Evolutionary conservation across 768 basidiomycete genomes (phyloP), one percentile per base, ranked within the genome.

Genomic region (Leccinum olivaceopallidum): DNA sequence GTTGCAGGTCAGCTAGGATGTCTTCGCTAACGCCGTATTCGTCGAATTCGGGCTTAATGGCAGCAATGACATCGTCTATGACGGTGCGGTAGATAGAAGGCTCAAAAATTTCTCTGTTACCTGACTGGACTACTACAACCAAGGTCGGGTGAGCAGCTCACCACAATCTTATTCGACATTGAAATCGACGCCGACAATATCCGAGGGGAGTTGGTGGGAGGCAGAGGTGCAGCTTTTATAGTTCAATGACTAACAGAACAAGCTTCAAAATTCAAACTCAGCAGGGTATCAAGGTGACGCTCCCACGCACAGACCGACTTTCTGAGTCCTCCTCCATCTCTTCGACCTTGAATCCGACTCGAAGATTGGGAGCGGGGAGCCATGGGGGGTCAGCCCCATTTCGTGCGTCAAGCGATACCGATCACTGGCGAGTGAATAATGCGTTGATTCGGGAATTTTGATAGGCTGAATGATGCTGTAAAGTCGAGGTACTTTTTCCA

Each of bases 111-210:
- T 74, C 77, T 75, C 79, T 69, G 85, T 82, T 78, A 80, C 79
- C 77, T 68, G 71, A 64, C 74, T 77, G 73, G 73, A 80, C 82
- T 84, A 84, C 82, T 80, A 82, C 77, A 74, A 74, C 78, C 76
- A 76, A 77, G 77, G 77, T 81, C 77, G 79, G 76, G 83, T 83
- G 86, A 85, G 83, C 79, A 86, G 89, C 91, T 92, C 85, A 95
- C 94, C 87, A 96, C 94, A 82, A 94, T 93, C 83, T 95, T 95
- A 89, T 96, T 96, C 62, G 94, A 95, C 94, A 95, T 96, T 71
- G 72, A 67, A 71, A 68, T 72, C 63, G 66, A 69, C 69, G 65
- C 69, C 67, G 64, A 71, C 65, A 59, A 63, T 67, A 60, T 61
- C n/a, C 42, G 39, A 64, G 58, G 69, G 70, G 71, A 63, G 57